Base-by-base conservation (phyloP, 352 stramenopile genomes). In the Phytophthora pinifolia region DNA sequence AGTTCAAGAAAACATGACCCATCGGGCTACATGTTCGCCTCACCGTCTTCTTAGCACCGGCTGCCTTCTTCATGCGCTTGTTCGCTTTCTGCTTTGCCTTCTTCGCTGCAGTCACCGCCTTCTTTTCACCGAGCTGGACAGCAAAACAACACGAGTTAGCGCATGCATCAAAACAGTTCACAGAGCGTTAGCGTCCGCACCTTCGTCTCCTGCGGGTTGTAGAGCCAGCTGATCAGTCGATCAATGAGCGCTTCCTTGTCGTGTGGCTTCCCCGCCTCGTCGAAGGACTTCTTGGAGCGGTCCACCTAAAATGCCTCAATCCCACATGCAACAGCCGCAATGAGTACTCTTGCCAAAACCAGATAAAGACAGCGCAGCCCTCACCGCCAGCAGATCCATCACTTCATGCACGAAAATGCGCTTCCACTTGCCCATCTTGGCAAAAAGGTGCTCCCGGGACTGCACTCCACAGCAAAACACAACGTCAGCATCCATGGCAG, bases 201-300 rank as follows among this genome's bases (percentile, higher is more conserved):
- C 59, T 79, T 70, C n/a, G 67, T 78, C 15, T 74, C 54, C 35
- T 86, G 70, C 5, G 83, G 83, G 34, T 87, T 66, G 47, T 72
- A 78, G 0, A 93, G 71, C 83, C 83, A 93, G 25, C 90, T 77
- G 45, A 90, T 77, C 14, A 93, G 62, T 9, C 83, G 83, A 17
- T 76, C 59, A 18, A 91, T 66, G 10, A 91, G 65, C 18, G 59
- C 49, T 48, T 93, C 79, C 60, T 93, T 93, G 56, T 78, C 72
- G 30, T 74, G 65, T 8, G 50, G 34, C 44, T 84, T 83, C 9
- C 65, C 61, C 50, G 74, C 64, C 8, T 89, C 83, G 18, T 87
- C 76, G 57, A 92, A 92, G 33, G 83, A 92, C 53, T 93, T 93
- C 55, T 89, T 89, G 4, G 83, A 93, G 15, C 83, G 79, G 47